These are phyloP conservation scores for Metschnikowia anglica DNA, from an alignment of 805 yeast genomes.

Conservation along the genomic window DNA sequence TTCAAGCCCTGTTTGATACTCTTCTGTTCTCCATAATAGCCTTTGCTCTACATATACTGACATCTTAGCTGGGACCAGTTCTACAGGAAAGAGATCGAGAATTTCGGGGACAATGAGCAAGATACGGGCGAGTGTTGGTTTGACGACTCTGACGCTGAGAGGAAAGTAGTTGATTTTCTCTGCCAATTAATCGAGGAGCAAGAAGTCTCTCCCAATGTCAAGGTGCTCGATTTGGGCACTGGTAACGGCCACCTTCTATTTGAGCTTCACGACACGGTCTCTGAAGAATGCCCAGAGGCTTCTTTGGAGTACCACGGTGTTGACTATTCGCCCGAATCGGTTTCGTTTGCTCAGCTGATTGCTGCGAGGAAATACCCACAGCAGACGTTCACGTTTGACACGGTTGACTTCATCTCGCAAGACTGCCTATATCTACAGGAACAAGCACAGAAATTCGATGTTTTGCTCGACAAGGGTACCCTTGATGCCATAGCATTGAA, in stretches of 20 bases:
- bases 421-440: conserved; percentile 37
- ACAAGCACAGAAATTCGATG: conserved; percentile 52
- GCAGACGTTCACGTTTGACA: conserved; percentile 51
- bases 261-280: conserved; percentile 62
- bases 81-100: conserved; percentile 67
- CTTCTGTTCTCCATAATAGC: too few relatives aligned
- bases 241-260: conserved; percentile 93
- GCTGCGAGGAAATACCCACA: conserved; percentile 39
- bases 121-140: conserved; percentile 98
- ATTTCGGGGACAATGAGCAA: conserved; percentile 69
- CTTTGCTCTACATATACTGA: conserved; percentile 18
- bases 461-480: conserved; percentile 92
- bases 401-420: conserved; percentile 63
- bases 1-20: neutral
- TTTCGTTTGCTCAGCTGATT: conserved; percentile 67
- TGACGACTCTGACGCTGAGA: conserved; percentile 90
- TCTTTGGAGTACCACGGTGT: conserved; percentile 51
- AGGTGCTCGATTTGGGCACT: conserved; percentile 83
- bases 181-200: conserved; percentile 32
- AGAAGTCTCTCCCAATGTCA: conserved; percentile 24
- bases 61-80: conserved; percentile 76
- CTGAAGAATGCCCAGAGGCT: conserved; percentile 45
- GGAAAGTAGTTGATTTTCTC: conserved; percentile 72
- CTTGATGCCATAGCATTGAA: conserved; percentile 94
- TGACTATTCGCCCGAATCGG: conserved; percentile 84